These are phyloP conservation scores for Voacanga thouarsii DNA, from an alignment of 257 asterid species.

Conservation along the genomic window DNA sequence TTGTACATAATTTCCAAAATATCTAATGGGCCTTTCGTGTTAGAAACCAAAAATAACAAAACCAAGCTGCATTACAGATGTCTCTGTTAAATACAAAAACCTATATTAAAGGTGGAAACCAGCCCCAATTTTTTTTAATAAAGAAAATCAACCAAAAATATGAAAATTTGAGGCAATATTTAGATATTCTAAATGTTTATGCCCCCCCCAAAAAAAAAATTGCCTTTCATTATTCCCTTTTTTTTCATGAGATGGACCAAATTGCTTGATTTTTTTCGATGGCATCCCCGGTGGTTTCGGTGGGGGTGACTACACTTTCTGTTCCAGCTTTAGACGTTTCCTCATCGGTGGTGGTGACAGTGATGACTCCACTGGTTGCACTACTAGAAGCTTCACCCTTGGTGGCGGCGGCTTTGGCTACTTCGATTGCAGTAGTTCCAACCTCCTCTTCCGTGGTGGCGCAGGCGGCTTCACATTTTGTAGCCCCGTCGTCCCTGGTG, in stretches of 20 bases:
- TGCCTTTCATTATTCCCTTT: too few relatives aligned
- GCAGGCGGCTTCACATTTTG: not conserved
- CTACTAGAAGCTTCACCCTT: not conserved
- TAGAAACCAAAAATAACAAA: not conserved
- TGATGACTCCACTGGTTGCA: not conserved
- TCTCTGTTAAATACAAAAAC: not conserved
- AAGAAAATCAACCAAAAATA: too few relatives aligned
- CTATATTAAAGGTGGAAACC: too few relatives aligned
- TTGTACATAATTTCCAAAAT: too few relatives aligned
- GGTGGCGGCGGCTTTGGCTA: not conserved
- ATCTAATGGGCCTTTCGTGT: too few relatives aligned
- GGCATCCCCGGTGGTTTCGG: not conserved
- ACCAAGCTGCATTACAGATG: not conserved
- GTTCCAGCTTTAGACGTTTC: not conserved
- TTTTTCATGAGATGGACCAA: too few relatives aligned
- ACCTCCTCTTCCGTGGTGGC: not conserved
- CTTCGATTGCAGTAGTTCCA: not conserved
- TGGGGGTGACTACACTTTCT: not conserved
- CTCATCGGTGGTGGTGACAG: not conserved
- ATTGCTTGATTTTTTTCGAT: too few relatives aligned
- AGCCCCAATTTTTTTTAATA: too few relatives aligned
- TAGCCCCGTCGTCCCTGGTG: not conserved
- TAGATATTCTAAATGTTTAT: not conserved
- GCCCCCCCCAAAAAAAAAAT: not conserved
- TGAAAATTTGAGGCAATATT: too few relatives aligned